These are phyloP conservation scores for Biscogniauxia marginata DNA, from an alignment of 2,329 filamentous ascomycete species.

Conservation along the genomic window DNA sequence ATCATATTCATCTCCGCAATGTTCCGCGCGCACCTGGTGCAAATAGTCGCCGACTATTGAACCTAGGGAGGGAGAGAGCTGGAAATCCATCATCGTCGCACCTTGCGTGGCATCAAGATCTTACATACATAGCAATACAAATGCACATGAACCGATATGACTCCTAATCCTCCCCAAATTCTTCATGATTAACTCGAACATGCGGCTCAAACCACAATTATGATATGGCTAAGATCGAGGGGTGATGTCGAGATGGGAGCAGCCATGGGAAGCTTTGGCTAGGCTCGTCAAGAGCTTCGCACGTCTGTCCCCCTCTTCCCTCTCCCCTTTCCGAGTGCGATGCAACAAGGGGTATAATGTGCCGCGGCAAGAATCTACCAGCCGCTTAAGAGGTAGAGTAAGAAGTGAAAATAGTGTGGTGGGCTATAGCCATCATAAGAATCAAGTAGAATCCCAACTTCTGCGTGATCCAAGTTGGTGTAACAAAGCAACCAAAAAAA, in stretches of 20 bases:
- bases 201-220: conserved; percentile 1
- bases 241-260: background rate
- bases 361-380: conserved; percentile 8
- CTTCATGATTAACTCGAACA: conserved; percentile 10
- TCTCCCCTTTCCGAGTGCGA: conserved; percentile 8
- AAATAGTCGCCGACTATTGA: background rate
- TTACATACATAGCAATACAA: conserved; percentile 20
- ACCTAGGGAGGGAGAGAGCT: background rate
- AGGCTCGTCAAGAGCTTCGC: conserved; percentile 10
- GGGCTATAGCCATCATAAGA: background rate
- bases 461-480: background rate
- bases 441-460: background rate
- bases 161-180: conserved; percentile 9
- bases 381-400: conserved; percentile 4
- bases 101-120: conserved; percentile 7
- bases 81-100: conserved; percentile 8
- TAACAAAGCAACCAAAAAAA: conserved; percentile 6
- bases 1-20: too few species aligned
- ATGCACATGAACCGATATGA: conserved; percentile 16
- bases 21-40: background rate
- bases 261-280: background rate
- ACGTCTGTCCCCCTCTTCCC: background rate
- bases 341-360: conserved; percentile 22
- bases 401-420: background rate
- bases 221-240: background rate